Base-by-base conservation (phyloP, 805 yeast genomes). In the Starmerella bombi region DNA sequence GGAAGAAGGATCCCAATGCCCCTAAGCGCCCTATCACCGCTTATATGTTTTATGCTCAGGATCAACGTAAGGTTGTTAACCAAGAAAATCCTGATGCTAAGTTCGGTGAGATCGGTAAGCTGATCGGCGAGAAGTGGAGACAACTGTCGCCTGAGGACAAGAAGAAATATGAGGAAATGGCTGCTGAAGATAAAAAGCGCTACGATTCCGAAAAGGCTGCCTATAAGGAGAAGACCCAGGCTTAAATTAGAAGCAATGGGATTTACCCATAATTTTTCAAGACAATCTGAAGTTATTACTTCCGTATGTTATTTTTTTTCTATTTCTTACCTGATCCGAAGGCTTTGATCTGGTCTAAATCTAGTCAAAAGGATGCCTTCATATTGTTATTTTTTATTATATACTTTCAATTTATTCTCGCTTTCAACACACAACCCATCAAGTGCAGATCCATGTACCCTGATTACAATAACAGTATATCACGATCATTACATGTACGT, bases 1-100 rank as follows among this genome's bases (percentile, higher is more conserved):
- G 50, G 48, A 53, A 54, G 55, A 51, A 53, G 54, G 57, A 53
- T 44, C 56, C 98, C 70, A 86, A 88, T 65, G 98, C 98, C 51
- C 98, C 98, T 64, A 91, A 91, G 83, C 83, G 97, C 67, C 84
- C 96, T 20, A 70, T 91, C 62, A 84, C 96, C 46, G 95, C 97
- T 37, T 91, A 88, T 77, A 86, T 91, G 97, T 88, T 83, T 75
- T 91, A 86, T 60, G 97, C 98, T 56, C 85, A 84, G 62, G 96
- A 85, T 60, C 81, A 82, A 74, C 86, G 98, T 72, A 96, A 88
- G 66, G 74, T 76, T 50, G 94, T 91, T 53, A 77, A 94, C 64
- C 77, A 88, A 48, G 97, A 86, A 64, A 84, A 88, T 73, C 96
- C 97, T 57, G 95, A 94, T 61, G 81, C 86, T 55, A 67, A 86